Evolutionary conservation across 805 yeast genomes (phyloP), one percentile per base, ranked within the genome.

Genomic region (Scheffersomyces spartinae): DNA sequence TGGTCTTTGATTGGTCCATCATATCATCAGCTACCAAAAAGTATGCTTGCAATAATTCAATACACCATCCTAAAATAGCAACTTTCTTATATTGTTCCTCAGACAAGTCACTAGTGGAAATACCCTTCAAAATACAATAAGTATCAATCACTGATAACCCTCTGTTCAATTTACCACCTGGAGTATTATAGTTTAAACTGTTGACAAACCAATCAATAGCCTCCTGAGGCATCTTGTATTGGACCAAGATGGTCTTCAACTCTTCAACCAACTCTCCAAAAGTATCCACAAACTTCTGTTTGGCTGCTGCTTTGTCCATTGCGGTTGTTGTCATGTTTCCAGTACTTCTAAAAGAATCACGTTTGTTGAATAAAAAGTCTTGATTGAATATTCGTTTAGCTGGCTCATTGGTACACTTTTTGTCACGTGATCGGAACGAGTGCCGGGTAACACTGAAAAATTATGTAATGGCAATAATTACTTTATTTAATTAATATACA

Each of bases 21-120:
- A 91, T 91, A 52, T 91, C 98, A 52, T 91, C 98, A 17, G 97
- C 93, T 30, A 91, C 97, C 44, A 91, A 68, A 66, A 91, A 91
- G 53, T 83, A 91, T 2, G 96, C 97, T 60, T 88, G 98, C 40
- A 88, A 65, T 38, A 91, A 67, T 61, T 91, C 98, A 40, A 91
- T 74, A 41, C 84, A 68, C 98, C 98, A 91, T 13, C 98, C 98
- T 38, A 91, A 66, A 25, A 86, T 61, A 7, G 96, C 91, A 19
- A 83, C 81, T 43, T 74, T 77, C 52, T 72, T 72, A 62, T 85
- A 88, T 47, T 84, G 91, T 17, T 61, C 81, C 11, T 48, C 64
- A 7, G 64, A 35, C 30, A 86, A 66, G 23, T 77, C 84, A n/a
- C 64, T 68, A 25, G 57, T 49, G 2, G 71, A 52, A 22, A 60